phyloP scores from a whole-genome alignment of 495 filamentous ascomycete genomes.

The Chaetomidium leptoderma region DNA sequence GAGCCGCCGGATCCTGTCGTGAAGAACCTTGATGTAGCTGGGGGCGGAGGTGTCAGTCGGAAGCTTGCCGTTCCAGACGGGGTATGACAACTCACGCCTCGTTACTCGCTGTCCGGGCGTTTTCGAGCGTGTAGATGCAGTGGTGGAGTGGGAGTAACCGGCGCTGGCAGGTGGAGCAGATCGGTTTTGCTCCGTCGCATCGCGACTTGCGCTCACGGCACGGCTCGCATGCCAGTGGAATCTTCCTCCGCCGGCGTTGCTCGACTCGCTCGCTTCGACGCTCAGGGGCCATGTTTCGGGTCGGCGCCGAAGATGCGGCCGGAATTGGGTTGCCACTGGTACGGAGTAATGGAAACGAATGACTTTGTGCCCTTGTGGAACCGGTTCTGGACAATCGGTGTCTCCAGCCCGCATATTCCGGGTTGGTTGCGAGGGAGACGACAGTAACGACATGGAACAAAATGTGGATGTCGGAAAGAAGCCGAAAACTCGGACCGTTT shows the following conservation, averaged over 20 bases:
- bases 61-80: not conserved
- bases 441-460: too few species aligned
- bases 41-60: not conserved
- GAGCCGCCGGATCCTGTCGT: slow-evolving; percentile 37
- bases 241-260: slow-evolving; percentile 18
- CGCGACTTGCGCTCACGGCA: slow-evolving; percentile 43
- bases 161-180: slow-evolving; percentile 42
- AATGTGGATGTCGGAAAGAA: not conserved
- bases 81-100: slow-evolving; percentile 24
- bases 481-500: not conserved
- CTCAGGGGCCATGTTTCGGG: slow-evolving; percentile 9
- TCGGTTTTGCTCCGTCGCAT: slow-evolving; percentile 44
- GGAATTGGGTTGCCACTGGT: not conserved
- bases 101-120: slow-evolving; percentile 35
- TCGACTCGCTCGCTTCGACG: slow-evolving; percentile 10
- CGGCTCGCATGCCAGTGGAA: slow-evolving; percentile 36
- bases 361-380: not conserved
- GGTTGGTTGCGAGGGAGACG: not conserved
- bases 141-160: slow-evolving; percentile 34
- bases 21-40: slow-evolving; percentile 37
- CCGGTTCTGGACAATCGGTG: not conserved
- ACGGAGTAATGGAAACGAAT: not conserved
- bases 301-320: not conserved
- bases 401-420: not conserved
- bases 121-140: slow-evolving; percentile 41